Base-by-base conservation (phyloP, 1,284 basidiomycete genomes). In the Coniferiporia sulphurascens region DNA sequence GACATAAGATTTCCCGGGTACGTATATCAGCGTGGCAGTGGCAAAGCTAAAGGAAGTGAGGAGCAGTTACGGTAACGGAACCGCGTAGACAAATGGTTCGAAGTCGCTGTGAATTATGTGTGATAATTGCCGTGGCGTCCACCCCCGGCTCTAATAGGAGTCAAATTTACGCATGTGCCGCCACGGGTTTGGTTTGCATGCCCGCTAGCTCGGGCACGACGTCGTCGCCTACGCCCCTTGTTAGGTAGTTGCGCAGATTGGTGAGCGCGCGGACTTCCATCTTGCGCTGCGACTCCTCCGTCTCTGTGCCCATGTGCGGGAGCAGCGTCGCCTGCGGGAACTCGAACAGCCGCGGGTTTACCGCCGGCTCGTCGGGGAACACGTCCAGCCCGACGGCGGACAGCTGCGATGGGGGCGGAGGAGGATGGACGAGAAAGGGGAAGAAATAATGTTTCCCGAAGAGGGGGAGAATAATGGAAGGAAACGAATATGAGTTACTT, bases 241-340 rank as follows among this genome's bases (percentile, higher is more conserved):
- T 77, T 59, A 92, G 71, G 72, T 81, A 92, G 65, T 89, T 85
- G 58, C 75, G 78, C 56, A 92, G 68, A 68, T 93, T 92, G 19
- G 77, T 79, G 61, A 93, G 75, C 4, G 89, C 88, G 15, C 88
- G 81, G 35, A 91, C 76, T 74, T 93, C 89, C 88, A 93, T 94
- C 72, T 84, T 83, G 65, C 83, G 82, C 70, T 92, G 90, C 2
- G 88, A 82, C 67, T 95, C 92, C 62, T 83, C 79, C 45, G 85
- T 94, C 70, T 92, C 89, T 1, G 92, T 94, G 43, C 93, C 93
- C 86, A 95, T 87, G 71, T 95, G 94, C 1, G 94, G 94, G 17
- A 96, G 80, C 12, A 96, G 78, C 13, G 87, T 89, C 63, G 92
- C 85, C 65, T 93, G 87, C 34, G 88, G 85, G 73, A 93, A 91